Evolutionary conservation across 164 flowering plant species (phyloP).

Genomic region (Vitis vinifera): DNA sequence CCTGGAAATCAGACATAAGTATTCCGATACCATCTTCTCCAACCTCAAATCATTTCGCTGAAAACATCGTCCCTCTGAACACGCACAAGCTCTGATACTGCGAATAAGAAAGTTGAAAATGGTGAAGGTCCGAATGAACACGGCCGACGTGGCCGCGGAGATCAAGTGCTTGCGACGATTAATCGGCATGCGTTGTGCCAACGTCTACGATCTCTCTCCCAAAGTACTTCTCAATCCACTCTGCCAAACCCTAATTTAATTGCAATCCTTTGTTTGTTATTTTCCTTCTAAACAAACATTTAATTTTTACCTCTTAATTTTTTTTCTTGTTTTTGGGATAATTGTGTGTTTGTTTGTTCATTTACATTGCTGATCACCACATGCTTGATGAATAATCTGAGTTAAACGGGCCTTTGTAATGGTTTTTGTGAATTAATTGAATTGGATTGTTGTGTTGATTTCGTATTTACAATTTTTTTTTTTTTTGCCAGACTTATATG

Average conservation of each 20-base stretch:
- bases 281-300: too few species aligned
- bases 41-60: too few species aligned
- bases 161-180: constrained; percentile 78
- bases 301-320: too few species aligned
- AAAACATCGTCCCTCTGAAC: too few species aligned
- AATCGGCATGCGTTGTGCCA: constrained; percentile 98
- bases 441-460: not conserved
- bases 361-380: too few species aligned
- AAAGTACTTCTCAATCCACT: constrained; percentile 48
- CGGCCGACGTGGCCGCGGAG: constrained; percentile 99
- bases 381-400: too few species aligned
- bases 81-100: too few species aligned
- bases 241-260: too few species aligned
- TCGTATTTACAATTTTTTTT: not conserved
- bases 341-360: too few species aligned
- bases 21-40: too few species aligned
- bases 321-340: too few species aligned
- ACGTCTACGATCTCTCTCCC: constrained; percentile 93
- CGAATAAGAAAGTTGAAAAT: constrained; percentile 26
- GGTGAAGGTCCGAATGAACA: constrained; percentile 99
- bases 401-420: not conserved
- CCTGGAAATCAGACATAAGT: too few species aligned
- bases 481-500: constrained; percentile 68
- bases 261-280: not conserved
- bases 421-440: not conserved